Base-by-base conservation (phyloP, 2,329 filamentous ascomycete genomes). In the Didymosphaeria variabile region DNA sequence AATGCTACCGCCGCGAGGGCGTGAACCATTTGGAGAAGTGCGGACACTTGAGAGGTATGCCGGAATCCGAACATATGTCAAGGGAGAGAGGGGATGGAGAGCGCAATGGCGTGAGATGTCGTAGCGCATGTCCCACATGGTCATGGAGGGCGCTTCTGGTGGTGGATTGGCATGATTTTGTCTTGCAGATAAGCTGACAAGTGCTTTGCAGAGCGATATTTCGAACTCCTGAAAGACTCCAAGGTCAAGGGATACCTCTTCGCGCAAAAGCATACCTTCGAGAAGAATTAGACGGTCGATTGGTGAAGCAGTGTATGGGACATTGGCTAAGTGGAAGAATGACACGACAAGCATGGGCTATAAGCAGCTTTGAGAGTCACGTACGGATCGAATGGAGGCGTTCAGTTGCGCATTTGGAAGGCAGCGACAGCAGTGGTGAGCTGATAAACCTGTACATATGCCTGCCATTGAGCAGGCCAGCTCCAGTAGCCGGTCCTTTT, bases 1-100 rank as follows among this genome's bases (percentile, higher is more conserved):
- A 93, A 83, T 95, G 92, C 84, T 95, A 95, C 81, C 88, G 88
- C 80, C 85, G 88, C 69, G 91, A 95, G 81, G 92, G 92, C 59
- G 91, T 94, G 68, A 95, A 95, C 80, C 92, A 95, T 79, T 81
- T 95, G 78, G 92, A 94, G 85, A 95, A 94, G 82, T 95, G 92
- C 79, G 91, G 91, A 67, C 83, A 86, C 72, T 79, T 94, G 80
- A 86, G 92, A 90, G 91, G 92, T 95, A 79, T 85, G 90, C 82
- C 31, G 29, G 26, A 21, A 44, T 49, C 34, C 44, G 15, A 13
- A 19, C 10, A 13, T 17, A 29, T 52, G 26, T n/a, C 7, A 23
- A 53, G 45, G 55, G 34, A 32, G 15, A 8, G 49, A 23, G 38
- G 31, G 23, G 34, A 34, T 13, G 31, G 44, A 12, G 32, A 15